Conservation (phyloP, 73 alveolate species). For the Paramecium tetraurelia region DNA sequence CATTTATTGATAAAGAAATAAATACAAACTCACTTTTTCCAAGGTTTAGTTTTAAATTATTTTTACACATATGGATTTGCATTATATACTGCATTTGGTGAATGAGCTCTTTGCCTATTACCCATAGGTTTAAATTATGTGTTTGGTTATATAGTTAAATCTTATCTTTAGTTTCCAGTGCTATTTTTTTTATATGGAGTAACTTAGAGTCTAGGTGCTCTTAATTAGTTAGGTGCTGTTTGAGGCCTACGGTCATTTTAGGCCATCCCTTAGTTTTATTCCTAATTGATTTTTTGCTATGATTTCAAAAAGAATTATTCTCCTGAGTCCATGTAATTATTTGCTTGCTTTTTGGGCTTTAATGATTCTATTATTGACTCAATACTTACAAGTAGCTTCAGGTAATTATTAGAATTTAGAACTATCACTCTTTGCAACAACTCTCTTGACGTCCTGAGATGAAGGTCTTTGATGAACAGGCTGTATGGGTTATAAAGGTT, state of each 20-base stretch:
- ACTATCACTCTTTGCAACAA: neutral
- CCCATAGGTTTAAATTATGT: slow-evolving; percentile 23
- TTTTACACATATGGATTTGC: slow-evolving; percentile 40
- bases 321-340: slow-evolving; percentile 42
- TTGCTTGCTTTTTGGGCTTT: neutral
- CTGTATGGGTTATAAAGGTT: neutral
- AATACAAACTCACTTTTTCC: slow-evolving; percentile 33
- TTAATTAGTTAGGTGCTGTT: slow-evolving; percentile 35
- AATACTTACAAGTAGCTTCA: neutral
- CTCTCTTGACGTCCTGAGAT: neutral
- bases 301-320: slow-evolving; percentile 6
- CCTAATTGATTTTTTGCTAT: neutral
- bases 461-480: neutral
- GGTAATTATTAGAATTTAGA: neutral
- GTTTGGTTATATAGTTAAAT: neutral
- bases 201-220: slow-evolving; percentile 31
- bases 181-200: slow-evolving; percentile 39
- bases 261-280: neutral
- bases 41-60: slow-evolving; percentile 8
- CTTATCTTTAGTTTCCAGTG: neutral
- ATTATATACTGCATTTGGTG: slow-evolving; percentile 43
- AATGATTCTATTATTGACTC: neutral
- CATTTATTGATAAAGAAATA: neutral
- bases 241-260: neutral
- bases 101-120: slow-evolving; percentile 35